A percentile compares a stretch with the other conserved stretches of the same genome.
Conservation (phyloP, 176 grass and related monocot species). For the Miscanthus lutarioriparius region DNA sequence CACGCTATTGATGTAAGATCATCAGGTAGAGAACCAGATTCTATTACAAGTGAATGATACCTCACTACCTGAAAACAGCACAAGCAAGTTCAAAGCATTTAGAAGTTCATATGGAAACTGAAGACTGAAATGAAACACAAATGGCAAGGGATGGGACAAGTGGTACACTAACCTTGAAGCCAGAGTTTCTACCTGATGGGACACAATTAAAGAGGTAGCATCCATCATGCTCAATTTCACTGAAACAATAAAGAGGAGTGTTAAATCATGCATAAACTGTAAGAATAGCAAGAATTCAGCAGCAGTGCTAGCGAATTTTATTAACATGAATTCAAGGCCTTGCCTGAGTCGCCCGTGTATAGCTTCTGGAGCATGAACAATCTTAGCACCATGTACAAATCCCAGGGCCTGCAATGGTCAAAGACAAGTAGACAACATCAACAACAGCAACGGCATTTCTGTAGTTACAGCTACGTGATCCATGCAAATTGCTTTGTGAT, state of each 20-base stretch:
- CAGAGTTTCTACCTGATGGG: constrained; percentile 84
- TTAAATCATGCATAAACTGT: neutral
- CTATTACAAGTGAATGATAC: constrained; percentile 94
- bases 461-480: neutral
- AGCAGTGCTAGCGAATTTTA: neutral
- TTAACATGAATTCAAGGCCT: constrained; percentile 11
- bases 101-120: neutral
- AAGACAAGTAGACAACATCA: neutral
- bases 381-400: constrained; percentile 85
- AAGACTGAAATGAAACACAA: constrained; percentile 5
- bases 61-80: constrained; percentile 71
- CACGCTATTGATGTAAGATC: constrained; percentile 85
- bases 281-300: neutral
- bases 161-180: constrained; percentile 76
- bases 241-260: constrained; percentile 28
- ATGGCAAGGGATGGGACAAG: neutral
- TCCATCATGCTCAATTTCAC: constrained; percentile 87
- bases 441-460: neutral
- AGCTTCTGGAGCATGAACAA: constrained; percentile 81
- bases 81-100: neutral
- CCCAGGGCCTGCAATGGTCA: constrained; percentile 69
- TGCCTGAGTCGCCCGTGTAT: constrained; percentile 91
- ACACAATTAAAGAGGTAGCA: constrained; percentile 67
- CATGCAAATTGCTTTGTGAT: neutral
- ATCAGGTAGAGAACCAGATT: constrained; percentile 59